Conservation (phyloP, 129 eudicot species). For the Artemisia argyi region DNA sequence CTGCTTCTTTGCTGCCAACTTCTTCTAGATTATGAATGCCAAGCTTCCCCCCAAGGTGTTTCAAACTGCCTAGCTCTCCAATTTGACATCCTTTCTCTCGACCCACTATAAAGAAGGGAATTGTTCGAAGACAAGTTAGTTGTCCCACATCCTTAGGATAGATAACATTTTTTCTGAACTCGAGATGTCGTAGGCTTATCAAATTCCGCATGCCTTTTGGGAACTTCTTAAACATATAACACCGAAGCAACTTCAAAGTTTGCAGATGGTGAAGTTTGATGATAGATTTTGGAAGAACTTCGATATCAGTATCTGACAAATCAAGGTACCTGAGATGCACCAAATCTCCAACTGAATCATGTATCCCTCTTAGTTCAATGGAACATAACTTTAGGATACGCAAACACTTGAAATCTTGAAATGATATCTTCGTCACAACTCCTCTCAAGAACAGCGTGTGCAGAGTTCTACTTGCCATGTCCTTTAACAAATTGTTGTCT, state of each 20-base stretch:
- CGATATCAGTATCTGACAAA: background rate
- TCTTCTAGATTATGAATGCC: background rate
- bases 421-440: background rate
- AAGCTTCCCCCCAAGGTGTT: background rate
- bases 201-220: background rate
- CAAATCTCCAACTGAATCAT: background rate
- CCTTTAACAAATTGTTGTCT: background rate
- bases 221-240: background rate
- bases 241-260: background rate
- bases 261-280: background rate
- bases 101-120: background rate
- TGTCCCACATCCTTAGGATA: background rate
- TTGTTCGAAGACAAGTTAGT: background rate
- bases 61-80: background rate
- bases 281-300: background rate
- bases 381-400: background rate
- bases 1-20: background rate
- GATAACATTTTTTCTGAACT: background rate
- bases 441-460: background rate
- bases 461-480: background rate
- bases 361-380: background rate
- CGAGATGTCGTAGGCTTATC: background rate
- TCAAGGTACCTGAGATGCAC: conserved; percentile 1
- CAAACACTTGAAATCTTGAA: background rate
- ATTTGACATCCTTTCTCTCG: background rate